phyloP scores from a whole-genome alignment of 164 flowering plant genomes.

The Liquidambar formosana region DNA sequence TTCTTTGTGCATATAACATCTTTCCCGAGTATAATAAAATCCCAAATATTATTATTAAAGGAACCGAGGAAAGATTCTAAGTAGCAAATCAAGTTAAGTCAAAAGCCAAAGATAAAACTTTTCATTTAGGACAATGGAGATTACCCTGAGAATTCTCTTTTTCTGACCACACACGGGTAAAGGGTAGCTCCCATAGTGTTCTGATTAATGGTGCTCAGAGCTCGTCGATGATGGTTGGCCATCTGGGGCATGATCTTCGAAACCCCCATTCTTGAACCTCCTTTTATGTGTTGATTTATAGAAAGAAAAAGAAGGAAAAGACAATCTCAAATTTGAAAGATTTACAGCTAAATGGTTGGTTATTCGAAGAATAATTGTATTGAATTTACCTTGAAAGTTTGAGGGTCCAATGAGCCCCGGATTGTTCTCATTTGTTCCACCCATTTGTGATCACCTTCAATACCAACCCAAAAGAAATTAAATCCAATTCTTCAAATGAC shows the following conservation, averaged over 20 bases:
- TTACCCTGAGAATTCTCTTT: neutral
- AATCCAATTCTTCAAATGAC: neutral
- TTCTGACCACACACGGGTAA: neutral
- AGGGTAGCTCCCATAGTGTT: conserved; percentile 9
- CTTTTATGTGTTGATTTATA: neutral
- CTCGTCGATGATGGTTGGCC: conserved; percentile 7
- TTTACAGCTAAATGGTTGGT: neutral
- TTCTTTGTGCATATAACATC: neutral
- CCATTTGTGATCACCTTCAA: conserved; percentile 12
- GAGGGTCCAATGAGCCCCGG: neutral
- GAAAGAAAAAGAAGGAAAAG: neutral
- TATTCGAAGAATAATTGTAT: too few species aligned
- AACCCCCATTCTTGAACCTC: conserved; percentile 2
- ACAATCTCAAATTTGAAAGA: neutral
- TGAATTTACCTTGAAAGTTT: conserved; percentile 9
- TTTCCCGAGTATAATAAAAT: neutral
- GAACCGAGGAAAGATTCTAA: neutral
- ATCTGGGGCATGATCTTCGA: conserved; percentile 4
- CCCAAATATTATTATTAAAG: neutral
- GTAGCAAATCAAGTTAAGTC: neutral
- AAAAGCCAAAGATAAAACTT: neutral
- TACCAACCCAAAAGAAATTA: neutral
- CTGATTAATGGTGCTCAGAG: conserved; percentile 12
- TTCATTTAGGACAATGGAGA: neutral
- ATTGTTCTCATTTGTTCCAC: conserved; percentile 2